Conservation (phyloP, 805 yeast genomes). For the Yamadazyma endophytica region DNA sequence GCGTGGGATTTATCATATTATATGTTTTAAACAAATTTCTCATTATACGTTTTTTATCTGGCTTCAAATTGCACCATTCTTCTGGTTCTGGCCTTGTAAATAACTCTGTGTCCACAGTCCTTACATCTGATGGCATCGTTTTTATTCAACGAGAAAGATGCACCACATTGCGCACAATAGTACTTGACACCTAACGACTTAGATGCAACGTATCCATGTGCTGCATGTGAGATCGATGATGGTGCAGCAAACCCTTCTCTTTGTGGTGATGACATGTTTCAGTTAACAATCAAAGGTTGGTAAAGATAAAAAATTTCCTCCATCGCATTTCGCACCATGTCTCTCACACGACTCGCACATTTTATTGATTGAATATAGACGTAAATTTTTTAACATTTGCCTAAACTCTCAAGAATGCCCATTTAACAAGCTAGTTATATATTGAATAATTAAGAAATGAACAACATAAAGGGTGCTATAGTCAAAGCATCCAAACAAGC, state of each 20-base stretch:
- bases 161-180: constrained; percentile 95
- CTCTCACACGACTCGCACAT: too few relatives aligned
- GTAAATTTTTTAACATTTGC: too few relatives aligned
- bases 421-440: too few relatives aligned
- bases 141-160: constrained; percentile 79
- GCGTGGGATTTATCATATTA: background rate
- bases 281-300: too few relatives aligned
- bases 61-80: constrained; percentile 73
- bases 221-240: constrained; percentile 65
- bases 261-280: constrained; percentile 42
- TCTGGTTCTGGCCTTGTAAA: constrained; percentile 95
- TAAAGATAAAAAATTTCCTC: too few relatives aligned
- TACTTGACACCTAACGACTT: constrained; percentile 81
- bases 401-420: too few relatives aligned
- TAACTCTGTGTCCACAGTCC: constrained; percentile 97
- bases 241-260: constrained; percentile 91
- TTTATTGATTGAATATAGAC: too few relatives aligned
- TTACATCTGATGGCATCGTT: constrained; percentile 97
- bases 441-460: too few relatives aligned
- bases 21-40: too few relatives aligned
- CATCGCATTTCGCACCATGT: too few relatives aligned
- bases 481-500: too few relatives aligned
- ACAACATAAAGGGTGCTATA: too few relatives aligned
- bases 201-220: constrained; percentile 71
- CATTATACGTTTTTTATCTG: constrained; percentile 25